Evolutionary conservation across 495 filamentous ascomycete genomes (phyloP).

Genomic region (Podospora pseudoanserina): DNA sequence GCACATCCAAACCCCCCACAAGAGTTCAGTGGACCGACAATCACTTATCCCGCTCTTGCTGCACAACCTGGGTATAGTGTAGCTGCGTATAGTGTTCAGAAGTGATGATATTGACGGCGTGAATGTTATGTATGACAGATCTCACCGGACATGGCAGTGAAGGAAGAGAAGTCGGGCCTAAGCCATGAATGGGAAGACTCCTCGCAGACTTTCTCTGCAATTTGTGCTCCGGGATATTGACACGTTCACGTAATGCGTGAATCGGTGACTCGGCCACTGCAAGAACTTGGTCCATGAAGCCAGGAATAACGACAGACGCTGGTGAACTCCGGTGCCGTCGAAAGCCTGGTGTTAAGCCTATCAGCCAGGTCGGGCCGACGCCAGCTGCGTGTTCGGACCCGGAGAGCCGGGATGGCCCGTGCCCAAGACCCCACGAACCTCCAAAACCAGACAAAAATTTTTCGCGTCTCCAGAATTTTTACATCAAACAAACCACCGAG

Average conservation of each 20-base stretch:
- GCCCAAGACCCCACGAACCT: background rate
- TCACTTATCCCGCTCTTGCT: no score
- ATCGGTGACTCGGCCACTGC: constrained; percentile 6
- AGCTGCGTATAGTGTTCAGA: no score
- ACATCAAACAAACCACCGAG: background rate
- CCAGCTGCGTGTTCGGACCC: background rate
- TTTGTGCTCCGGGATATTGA: constrained; percentile 22
- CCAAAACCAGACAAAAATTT: background rate
- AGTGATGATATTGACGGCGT: no score
- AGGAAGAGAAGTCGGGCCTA: background rate
- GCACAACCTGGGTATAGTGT: no score
- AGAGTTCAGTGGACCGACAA: no score
- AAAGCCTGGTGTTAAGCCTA: background rate
- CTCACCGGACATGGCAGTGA: no score
- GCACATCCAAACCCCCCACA: no score
- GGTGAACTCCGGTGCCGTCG: constrained; percentile 19
- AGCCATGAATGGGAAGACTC: constrained; percentile 20
- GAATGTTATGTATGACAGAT: no score
- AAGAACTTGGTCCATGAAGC: constrained; percentile 21
- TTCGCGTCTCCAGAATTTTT: background rate
- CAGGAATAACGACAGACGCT: constrained; percentile 16
- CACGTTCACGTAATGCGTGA: constrained; percentile 17
- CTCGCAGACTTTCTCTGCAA: constrained; percentile 20
- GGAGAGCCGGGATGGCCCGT: background rate
- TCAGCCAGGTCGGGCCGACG: background rate